Evolutionary conservation across 352 stramenopile genomes (phyloP).

Genomic region (Stramenopiles sp.): DNA sequence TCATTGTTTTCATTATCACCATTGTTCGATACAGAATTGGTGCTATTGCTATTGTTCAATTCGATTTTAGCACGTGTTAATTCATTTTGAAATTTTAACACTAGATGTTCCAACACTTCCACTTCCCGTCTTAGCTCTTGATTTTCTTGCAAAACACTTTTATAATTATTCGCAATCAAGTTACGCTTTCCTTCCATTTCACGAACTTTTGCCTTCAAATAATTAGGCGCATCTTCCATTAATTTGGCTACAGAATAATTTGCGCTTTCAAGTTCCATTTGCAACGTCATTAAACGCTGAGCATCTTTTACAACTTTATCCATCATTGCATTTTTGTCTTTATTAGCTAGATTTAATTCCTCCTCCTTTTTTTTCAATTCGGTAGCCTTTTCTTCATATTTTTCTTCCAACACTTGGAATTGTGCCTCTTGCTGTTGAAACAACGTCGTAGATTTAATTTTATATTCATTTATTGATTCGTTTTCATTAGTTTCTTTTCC

Average conservation of each 20-base stretch:
- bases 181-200: not conserved
- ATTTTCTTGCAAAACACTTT: not conserved
- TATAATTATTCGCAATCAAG: not conserved
- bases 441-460: not conserved
- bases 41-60: not conserved
- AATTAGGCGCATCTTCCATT: not conserved
- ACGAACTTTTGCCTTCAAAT: not conserved
- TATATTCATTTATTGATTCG: not conserved
- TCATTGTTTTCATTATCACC: too few relatives aligned
- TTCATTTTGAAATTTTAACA: not conserved
- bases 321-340: not conserved
- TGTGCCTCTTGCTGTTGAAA: too few relatives aligned
- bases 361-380: not conserved
- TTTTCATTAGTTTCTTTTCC: not conserved
- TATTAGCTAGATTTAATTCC: not conserved
- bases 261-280: not conserved
- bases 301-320: not conserved
- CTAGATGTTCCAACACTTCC: not conserved
- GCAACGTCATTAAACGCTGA: not conserved
- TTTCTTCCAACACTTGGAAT: too few relatives aligned
- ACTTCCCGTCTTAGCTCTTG: not conserved
- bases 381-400: not conserved
- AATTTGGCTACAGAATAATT: not conserved
- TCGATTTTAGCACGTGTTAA: not conserved
- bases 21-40: not conserved